These are phyloP conservation scores for Viola odorata DNA, from an alignment of 345 rosid genomes.

Conservation along the genomic window DNA sequence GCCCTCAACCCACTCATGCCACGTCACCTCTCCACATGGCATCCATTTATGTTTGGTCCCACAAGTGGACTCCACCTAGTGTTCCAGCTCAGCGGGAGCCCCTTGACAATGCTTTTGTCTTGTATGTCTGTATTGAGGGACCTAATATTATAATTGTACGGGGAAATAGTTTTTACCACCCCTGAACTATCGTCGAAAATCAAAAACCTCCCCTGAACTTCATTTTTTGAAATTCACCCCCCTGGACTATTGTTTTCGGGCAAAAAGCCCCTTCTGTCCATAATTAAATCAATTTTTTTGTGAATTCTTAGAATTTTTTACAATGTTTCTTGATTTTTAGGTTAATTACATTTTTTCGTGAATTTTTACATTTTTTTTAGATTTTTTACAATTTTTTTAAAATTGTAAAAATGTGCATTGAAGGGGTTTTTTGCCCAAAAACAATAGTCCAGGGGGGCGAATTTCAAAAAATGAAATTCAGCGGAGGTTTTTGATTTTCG, in stretches of 20 bases:
- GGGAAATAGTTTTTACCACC: background rate
- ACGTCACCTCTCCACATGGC: constrained; percentile 26
- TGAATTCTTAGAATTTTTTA: no score
- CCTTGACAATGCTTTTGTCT: constrained; percentile 13
- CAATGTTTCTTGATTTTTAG: background rate
- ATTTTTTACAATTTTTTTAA: no score
- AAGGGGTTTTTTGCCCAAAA: no score
- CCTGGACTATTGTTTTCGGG: background rate
- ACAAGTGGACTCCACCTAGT: constrained; percentile 6
- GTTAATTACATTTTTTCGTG: no score
- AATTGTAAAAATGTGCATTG: no score
- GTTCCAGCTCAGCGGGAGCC: constrained; percentile 16
- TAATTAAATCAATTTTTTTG: no score
- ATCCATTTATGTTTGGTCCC: constrained; percentile 8
- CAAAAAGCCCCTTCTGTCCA: background rate
- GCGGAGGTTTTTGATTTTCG: no score
- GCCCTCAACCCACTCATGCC: background rate
- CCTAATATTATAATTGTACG: background rate
- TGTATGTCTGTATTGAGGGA: constrained; percentile 1
- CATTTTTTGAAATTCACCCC: constrained; percentile 19
- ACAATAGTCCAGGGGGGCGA: no score
- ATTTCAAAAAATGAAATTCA: no score
- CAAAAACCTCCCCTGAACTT: no score
- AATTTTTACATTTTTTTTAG: no score
- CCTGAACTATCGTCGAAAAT: no score